Evolutionary conservation across 1,139 yeast genomes (phyloP).

Genomic region (Yamadazyma songkhlaensis): DNA sequence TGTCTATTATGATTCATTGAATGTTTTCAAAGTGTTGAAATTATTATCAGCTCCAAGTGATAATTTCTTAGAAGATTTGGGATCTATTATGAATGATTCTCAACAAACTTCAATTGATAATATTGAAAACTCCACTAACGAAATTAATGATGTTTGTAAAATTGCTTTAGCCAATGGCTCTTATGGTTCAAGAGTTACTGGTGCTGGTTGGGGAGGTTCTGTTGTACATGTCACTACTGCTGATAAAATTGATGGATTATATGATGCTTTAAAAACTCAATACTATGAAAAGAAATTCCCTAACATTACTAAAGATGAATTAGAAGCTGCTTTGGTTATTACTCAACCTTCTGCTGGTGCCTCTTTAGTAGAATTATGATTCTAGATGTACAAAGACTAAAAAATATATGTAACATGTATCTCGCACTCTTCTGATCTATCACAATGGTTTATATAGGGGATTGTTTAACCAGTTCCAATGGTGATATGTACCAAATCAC

Average conservation of each 20-base stretch:
- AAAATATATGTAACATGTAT: not conserved
- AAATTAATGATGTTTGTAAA: conserved; percentile 51
- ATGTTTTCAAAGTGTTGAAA: conserved; percentile 53
- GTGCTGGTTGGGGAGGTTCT: conserved; percentile 84
- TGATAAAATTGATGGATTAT: conserved; percentile 42
- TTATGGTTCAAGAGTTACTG: conserved; percentile 68
- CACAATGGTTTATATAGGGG: not conserved
- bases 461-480: not conserved
- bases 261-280: conserved; percentile 43
- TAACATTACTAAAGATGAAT: conserved; percentile 37
- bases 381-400: no score
- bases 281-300: conserved; percentile 54
- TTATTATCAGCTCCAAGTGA: conserved; percentile 25
- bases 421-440: not conserved
- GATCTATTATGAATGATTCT: conserved; percentile 57
- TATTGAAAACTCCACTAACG: conserved; percentile 54
- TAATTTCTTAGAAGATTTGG: conserved; percentile 41
- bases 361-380: conserved; percentile 30
- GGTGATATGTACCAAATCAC: not conserved
- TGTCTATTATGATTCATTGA: conserved; percentile 60
- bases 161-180: conserved; percentile 59
- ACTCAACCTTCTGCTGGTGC: conserved; percentile 63
- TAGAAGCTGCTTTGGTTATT: conserved; percentile 53
- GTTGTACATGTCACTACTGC: conserved; percentile 60
- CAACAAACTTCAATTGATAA: conserved; percentile 48